phyloP scores from a whole-genome alignment of 495 filamentous ascomycete species.

The Podospora tetraspora region DNA sequence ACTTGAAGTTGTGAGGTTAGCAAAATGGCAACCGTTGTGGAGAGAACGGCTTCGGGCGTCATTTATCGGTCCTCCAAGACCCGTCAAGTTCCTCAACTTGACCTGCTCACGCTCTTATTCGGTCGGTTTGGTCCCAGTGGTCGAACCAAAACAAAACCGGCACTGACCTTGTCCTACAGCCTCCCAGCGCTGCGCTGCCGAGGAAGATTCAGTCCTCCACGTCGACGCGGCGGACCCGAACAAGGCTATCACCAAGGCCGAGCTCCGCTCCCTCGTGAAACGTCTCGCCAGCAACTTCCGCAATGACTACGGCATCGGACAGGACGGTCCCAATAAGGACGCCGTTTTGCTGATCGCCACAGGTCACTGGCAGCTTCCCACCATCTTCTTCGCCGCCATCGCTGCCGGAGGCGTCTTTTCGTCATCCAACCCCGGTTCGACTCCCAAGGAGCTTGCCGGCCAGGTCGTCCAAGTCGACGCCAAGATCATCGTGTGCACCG shows the following conservation, averaged over 20 bases:
- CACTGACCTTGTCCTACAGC: neutral
- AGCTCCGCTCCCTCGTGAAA: conserved; percentile 38
- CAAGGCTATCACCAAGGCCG: conserved; percentile 44
- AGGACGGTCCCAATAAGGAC: conserved; percentile 43
- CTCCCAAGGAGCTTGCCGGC: conserved; percentile 37
- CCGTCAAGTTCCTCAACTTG: conserved; percentile 10
- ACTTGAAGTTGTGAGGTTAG: neutral
- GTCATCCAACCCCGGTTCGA: conserved; percentile 39
- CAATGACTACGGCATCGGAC: conserved; percentile 43
- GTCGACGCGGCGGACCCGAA: conserved; percentile 45
- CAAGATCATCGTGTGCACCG: conserved; percentile 50
- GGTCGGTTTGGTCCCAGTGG: neutral
- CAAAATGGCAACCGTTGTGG: conserved; percentile 45
- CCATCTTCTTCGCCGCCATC: conserved; percentile 45
- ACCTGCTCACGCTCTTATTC: conserved; percentile 13
- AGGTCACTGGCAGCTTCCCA: conserved; percentile 43
- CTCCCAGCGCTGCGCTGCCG: neutral
- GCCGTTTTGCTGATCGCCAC: conserved; percentile 47
- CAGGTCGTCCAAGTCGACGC: conserved; percentile 44
- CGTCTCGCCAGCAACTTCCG: conserved; percentile 45
- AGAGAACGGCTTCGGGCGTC: conserved; percentile 90
- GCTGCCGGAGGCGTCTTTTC: conserved; percentile 49
- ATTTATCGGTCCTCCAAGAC: conserved; percentile 76
- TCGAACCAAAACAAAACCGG: neutral
- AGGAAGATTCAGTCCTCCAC: conserved; percentile 24